Percentiles rank a stretch among this genome's conserved stretches.
phyloP scores from a whole-genome alignment of 805 yeast genomes.

The Metschnikowia matae region DNA sequence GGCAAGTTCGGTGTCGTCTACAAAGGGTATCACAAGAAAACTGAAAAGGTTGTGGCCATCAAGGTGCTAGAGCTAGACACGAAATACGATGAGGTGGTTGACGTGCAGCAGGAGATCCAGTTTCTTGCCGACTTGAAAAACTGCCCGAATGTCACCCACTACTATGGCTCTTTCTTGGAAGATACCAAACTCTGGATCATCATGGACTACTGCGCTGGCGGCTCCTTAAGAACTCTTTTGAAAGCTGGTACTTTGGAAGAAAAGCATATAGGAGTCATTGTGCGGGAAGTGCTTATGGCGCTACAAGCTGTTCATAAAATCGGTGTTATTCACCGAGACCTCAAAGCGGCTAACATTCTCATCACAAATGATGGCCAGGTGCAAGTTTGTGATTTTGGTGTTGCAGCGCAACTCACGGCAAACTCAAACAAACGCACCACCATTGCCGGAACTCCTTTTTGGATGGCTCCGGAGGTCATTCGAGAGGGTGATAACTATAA shows the following conservation, averaged over 20 bases:
- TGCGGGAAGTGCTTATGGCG: conserved; percentile 77
- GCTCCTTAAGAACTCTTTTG: conserved; percentile 80
- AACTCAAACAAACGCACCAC: conserved; percentile 79
- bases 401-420: conserved; percentile 87
- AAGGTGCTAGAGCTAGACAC: conserved; percentile 91
- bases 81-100: conserved; percentile 88
- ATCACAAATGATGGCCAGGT: conserved; percentile 87
- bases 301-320: conserved; percentile 76
- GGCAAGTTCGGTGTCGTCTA: conserved; percentile 98
- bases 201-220: conserved; percentile 98
- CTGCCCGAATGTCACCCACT: conserved; percentile 89
- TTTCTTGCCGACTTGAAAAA: conserved; percentile 76
- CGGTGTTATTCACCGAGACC: conserved; percentile 93
- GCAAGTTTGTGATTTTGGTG: conserved; percentile 95
- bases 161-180: conserved; percentile 80
- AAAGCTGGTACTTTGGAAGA: conserved; percentile 89
- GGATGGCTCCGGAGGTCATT: conserved; percentile 99
- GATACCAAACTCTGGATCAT: conserved; percentile 96
- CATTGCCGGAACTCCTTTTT: conserved; percentile 93
- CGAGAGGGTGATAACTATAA: conserved; percentile 86
- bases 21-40: conserved; percentile 68
- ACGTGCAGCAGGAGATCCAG: conserved; percentile 90
- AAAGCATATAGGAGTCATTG: conserved; percentile 72
- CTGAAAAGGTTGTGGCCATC: conserved; percentile 83
- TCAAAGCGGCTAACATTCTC: conserved; percentile 93